Evolutionary conservation across 1,284 basidiomycete species (phyloP), one percentile per base, ranked within the genome.

Genomic region (Cystobasidium sp.): DNA sequence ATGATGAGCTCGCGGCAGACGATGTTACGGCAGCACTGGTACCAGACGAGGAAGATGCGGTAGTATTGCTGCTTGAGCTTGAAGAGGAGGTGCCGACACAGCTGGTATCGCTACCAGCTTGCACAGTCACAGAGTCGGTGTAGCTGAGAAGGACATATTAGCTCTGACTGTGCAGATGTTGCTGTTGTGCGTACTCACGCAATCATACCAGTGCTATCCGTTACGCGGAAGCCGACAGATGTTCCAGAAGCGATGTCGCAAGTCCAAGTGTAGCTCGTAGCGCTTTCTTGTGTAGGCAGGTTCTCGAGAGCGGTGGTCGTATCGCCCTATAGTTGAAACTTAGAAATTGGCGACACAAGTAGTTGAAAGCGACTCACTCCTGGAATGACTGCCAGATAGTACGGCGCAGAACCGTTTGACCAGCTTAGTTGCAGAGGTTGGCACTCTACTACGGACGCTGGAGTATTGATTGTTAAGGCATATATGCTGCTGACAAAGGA

Each of bases 361-460:
- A 3, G 1, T 12, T 14, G 14, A 49, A 12, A 49, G 12, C n/a
- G 1, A n/a, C 46, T 49, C 6, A 49, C 46, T 14, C 46, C 46
- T 49, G 46, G 46, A 49, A 49, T 49, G 14, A 49, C 46, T 49
- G 46, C 46, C n/a, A 49, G 46, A 49, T 49, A 49, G 46, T 49
- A 49, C n/a, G 46, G 46, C 6, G 46, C 46, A 49, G 46, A 14
- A 14, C 46, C 46, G n/a, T 49, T 49, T n/a, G 46, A 49, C 46
- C 46, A 49, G 46, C 46, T 49, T n/a, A 49, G 46, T 49, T 12
- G 14, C 12, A 49, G 46, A 12, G 46, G 46, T 49, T 49, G 46
- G n/a, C 46, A 49, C 46, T 49, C 46, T 12, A 49, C 46, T n/a
- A n/a, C 46, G 14, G 46, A 49, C n/a, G 46, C 46, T 14, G 46